Evolutionary conservation across 495 filamentous ascomycete species (phyloP), one percentile per base, ranked within the genome.

Genomic region (Penicillium robsamsonii): DNA sequence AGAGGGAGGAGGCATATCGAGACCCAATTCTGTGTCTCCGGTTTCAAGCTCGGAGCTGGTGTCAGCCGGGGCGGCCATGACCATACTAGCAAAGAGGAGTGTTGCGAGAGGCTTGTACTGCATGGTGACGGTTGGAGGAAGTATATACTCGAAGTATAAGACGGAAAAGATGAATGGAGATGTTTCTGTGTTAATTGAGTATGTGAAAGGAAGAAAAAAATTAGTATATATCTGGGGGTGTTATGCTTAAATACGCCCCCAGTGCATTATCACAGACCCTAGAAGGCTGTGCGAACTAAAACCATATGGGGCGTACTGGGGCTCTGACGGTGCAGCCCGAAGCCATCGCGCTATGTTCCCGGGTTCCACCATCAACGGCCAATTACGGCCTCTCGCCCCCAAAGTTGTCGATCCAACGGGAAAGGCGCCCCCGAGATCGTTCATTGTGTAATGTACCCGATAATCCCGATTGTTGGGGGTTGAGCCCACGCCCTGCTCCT

Each of bases 21-120:
- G 15, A 13, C 18, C 41, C 27, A 46, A 52, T 27, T 53, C 43
- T 25, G 25, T 17, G 48, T 56, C 49, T 27, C 37, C 37, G 18
- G 31, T 44, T 27, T n/a, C 51, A 29, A 24, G 29, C 11, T 53
- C 42, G 30, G 50, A 22, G 24, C 40, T 20, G 25, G 12, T 18
- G 24, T 62, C 47, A 18, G 62, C 53, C 30, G 63, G 65, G 40
- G 58, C 56, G 27, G 64, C 63, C 13, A 68, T 10, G 10, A 55
- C 60, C 27, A 54, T 53, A 11, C 53, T 53, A 37, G 63, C 58
- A 35, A 66, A 57, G 27, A 68, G 50, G 17, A 66, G 35, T 29
- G 57, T 41, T 10, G 54, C 43, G 29, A 68, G 48, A 5, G 56
- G 46, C 40, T 59, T 66, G 65, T 60, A 66, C 46, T 68, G 65